Conservation (phyloP, 164 flowering plant species). For the Akebia trifoliata region DNA sequence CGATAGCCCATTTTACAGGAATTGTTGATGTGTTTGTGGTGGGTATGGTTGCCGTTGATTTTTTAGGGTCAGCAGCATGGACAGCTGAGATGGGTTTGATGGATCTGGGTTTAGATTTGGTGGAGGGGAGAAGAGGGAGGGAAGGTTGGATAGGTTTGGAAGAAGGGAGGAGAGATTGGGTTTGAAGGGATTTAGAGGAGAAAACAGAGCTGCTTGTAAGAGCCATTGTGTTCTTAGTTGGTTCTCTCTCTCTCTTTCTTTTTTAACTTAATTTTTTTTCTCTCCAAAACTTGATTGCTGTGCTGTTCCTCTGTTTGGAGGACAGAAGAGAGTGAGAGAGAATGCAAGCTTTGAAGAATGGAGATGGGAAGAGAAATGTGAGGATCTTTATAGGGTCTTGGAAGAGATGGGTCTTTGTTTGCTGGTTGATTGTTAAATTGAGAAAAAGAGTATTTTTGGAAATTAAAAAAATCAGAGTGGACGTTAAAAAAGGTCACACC, state of each 20-base stretch:
- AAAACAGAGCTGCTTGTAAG: conserved; percentile 14
- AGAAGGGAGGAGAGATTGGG: conserved; percentile 14
- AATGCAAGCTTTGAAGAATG: background rate
- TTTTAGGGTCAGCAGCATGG: conserved; percentile 48
- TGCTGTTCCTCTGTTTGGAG: too few relatives aligned
- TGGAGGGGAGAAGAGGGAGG: conserved; percentile 14
- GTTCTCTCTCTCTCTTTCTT: background rate
- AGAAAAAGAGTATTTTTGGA: too few relatives aligned
- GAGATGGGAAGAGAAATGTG: background rate
- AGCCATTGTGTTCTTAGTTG: conserved; percentile 10
- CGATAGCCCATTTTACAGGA: conserved; percentile 46
- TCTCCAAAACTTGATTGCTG: too few relatives aligned
- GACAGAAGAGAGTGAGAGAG: background rate
- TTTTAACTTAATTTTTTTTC: too few relatives aligned
- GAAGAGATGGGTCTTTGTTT: too few relatives aligned
- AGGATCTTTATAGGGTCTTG: conserved; percentile 6
- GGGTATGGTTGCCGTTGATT: conserved; percentile 21
- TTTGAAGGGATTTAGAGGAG: conserved; percentile 15
- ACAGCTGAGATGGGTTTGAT: conserved; percentile 46
- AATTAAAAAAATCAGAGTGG: too few relatives aligned
- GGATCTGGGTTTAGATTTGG: conserved; percentile 23
- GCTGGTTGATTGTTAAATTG: too few relatives aligned
- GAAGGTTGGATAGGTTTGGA: conserved; percentile 22
- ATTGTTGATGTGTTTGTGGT: conserved; percentile 15
- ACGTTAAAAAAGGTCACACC: too few relatives aligned